Evolutionary conservation across 495 filamentous ascomycete genomes (phyloP), one percentile per base, ranked within the genome.

Genomic region (Glonium stellatum): DNA sequence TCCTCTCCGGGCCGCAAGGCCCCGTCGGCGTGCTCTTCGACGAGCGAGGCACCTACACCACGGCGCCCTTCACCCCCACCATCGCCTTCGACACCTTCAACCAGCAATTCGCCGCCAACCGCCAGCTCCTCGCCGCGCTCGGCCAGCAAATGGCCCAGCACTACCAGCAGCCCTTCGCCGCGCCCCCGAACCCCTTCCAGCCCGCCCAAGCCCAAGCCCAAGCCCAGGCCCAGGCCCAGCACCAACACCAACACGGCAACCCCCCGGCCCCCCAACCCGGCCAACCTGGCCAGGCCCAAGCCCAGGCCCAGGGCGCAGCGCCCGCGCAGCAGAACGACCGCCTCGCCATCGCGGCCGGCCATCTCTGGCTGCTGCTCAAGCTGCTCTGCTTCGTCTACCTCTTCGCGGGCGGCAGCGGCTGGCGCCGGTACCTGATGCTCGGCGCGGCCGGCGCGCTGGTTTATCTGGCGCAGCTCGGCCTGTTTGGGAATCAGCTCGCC

Each of bases 311-410:
- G 1, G 21, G 9, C 18, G 9, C 44, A 39, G 21, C 10, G 19
- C 25, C n/a, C n/a, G n/a, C 39, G 25, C 47, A 39, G 37, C 57
- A 58, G 34, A 31, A 64, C 19, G 58, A 67, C 25, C 61, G 56
- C 11, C 1, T 67, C 4, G 61, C 12, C 25, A 27, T 39, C 12
- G 57, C 58, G 8, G 54, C 58, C 0, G 68, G 66, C n/a, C 72
- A 79, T 55, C 67, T 93, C 21, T 95, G 89, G 89, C 78, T 93
- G 18, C 73, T 93, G n/a, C 72, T 89, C 48, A 83, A 89, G 34
- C 72, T 96, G 19, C 80, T 84, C 46, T 79, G 85, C 51, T 89
- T 95, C 71, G 82, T 89, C 37, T 92, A 87, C 76, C 83, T 90
- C 71, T 87, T 92, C 61, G 87, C 86, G 18, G 81, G 83, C 8